These are phyloP conservation scores for Nicotiana benthamiana DNA, from an alignment of 257 asterid genomes.

Conservation along the genomic window DNA sequence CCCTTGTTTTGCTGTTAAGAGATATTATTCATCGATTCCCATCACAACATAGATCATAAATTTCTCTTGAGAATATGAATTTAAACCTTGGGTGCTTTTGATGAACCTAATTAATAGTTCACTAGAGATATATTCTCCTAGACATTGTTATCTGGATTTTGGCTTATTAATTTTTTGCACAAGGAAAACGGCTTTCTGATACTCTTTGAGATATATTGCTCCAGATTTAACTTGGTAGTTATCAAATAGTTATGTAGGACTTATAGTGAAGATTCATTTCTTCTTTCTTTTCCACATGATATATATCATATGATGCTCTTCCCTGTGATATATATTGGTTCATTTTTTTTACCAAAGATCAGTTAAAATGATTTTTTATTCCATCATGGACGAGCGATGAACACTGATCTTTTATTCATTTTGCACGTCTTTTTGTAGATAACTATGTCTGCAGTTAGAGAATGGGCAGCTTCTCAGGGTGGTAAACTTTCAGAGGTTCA, in stretches of 20 bases:
- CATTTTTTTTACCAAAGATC: not conserved
- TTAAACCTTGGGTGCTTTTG: not conserved
- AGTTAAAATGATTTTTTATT: too few species aligned
- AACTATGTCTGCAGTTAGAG: conserved; percentile 99
- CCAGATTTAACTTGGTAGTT: not conserved
- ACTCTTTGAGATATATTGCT: not conserved
- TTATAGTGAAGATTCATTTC: too few species aligned
- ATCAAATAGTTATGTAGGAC: too few species aligned
- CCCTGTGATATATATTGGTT: not conserved
- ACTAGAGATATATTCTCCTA: not conserved
- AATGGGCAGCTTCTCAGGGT: conserved; percentile 99
- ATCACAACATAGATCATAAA: too few species aligned
- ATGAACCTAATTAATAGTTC: not conserved
- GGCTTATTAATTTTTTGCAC: not conserved
- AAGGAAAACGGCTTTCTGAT: not conserved
- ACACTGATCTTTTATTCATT: not conserved
- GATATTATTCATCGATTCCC: too few species aligned
- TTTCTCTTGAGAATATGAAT: not conserved
- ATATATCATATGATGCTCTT: not conserved
- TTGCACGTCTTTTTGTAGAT: conserved; percentile 40
- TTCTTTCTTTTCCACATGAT: not conserved
- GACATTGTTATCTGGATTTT: not conserved
- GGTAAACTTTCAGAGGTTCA: conserved; percentile 77
- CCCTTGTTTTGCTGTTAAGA: too few species aligned
- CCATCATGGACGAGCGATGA: not conserved